Percentiles rank a stretch among this genome's conserved stretches.
Conservation (phyloP, 169 alveolate genomes). For the Plasmodium ovale region DNA sequence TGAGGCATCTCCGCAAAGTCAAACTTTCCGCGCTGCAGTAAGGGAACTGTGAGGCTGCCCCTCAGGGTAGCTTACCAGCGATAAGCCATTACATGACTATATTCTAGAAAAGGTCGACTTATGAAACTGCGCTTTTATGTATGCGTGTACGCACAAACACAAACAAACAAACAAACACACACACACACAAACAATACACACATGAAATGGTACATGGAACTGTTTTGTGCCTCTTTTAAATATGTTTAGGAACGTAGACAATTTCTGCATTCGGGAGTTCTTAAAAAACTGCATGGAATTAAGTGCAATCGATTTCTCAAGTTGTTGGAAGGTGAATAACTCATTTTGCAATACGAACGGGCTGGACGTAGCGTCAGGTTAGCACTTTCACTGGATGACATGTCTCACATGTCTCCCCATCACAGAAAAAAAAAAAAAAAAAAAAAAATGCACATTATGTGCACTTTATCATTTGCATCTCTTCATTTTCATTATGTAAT, state of each 20-base stretch:
- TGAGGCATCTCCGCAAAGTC: constrained; percentile 10
- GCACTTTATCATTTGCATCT: too few relatives aligned
- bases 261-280: constrained; percentile 55
- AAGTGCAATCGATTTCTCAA: constrained; percentile 48
- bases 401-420: neutral
- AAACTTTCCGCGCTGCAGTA: constrained; percentile 34
- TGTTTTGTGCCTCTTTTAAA: neutral
- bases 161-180: neutral
- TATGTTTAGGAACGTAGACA: constrained; percentile 50
- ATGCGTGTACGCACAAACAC: neutral
- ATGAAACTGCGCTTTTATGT: neutral
- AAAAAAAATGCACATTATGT: too few relatives aligned
- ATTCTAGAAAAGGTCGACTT: too few relatives aligned
- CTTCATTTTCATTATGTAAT: neutral
- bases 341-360: constrained; percentile 55
- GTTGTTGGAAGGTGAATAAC: constrained; percentile 68
- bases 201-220: neutral
- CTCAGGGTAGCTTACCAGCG: too few relatives aligned
- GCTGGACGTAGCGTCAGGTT: constrained; percentile 60
- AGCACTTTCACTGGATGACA: neutral
- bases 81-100: too few relatives aligned
- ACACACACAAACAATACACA: neutral
- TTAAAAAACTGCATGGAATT: constrained; percentile 44
- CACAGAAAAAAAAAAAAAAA: neutral
- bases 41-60: too few relatives aligned